Evolutionary conservation across 1,139 yeast genomes (phyloP).

Genomic region (Yamadazyma triangularis): DNA sequence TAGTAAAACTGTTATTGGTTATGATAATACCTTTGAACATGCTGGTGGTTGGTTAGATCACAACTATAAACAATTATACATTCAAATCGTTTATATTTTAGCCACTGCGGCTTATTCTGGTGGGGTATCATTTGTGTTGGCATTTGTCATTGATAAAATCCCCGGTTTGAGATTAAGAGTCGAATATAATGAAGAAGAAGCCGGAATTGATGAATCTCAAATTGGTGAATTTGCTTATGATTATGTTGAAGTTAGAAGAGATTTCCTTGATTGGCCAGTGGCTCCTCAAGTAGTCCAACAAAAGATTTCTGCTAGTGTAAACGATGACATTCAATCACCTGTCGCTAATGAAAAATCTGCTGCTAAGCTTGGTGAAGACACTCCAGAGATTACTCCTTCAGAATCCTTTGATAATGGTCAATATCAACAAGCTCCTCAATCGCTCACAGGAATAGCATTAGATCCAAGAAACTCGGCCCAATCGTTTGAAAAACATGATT

Average conservation of each 20-base stretch:
- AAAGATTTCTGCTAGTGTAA: background rate
- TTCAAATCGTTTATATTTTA: constrained; percentile 76
- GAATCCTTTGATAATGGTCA: too few species aligned
- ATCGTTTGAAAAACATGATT: too few species aligned
- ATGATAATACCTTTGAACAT: constrained; percentile 78
- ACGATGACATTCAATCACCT: too few species aligned
- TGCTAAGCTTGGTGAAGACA: too few species aligned
- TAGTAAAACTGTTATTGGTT: constrained; percentile 81
- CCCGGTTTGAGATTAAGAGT: constrained; percentile 84
- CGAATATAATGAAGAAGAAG: constrained; percentile 77
- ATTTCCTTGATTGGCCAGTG: constrained; percentile 65
- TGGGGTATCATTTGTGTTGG: constrained; percentile 72
- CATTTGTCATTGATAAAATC: constrained; percentile 67
- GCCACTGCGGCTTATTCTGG: constrained; percentile 77
- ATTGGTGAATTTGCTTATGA: constrained; percentile 98
- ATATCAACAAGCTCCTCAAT: background rate
- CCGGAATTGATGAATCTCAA: constrained; percentile 94
- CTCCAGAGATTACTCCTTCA: too few species aligned
- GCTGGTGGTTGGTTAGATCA: constrained; percentile 91
- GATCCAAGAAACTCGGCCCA: background rate
- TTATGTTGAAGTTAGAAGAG: constrained; percentile 94
- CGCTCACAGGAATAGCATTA: background rate
- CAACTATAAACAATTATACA: constrained; percentile 87
- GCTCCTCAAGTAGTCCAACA: too few species aligned
- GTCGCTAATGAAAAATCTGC: too few species aligned